These are phyloP conservation scores for Hortaea werneckii DNA, from an alignment of 2,329 filamentous ascomycete species.

Conservation along the genomic window DNA sequence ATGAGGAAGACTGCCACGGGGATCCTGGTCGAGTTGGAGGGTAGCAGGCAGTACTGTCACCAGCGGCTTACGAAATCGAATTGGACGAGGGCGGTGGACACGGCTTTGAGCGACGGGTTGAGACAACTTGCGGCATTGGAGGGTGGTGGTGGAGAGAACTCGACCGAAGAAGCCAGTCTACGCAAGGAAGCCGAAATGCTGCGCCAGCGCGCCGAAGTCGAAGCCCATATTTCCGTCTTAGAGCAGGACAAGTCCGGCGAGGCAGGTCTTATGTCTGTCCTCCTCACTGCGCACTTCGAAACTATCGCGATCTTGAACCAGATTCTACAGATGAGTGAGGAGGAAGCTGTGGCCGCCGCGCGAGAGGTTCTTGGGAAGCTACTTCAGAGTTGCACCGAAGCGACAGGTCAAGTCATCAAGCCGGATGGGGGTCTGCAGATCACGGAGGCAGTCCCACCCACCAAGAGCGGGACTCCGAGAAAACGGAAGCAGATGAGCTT, in stretches of 20 bases:
- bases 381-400: conserved; percentile 62
- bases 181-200: conserved; percentile 76
- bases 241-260: conserved; percentile 80
- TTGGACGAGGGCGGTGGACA: conserved; percentile 83
- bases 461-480: conserved; percentile 66
- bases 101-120: conserved; percentile 75
- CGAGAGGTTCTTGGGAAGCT: conserved; percentile 68
- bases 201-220: conserved; percentile 71
- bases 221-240: conserved; percentile 64
- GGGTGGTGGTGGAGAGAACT: conserved; percentile 41
- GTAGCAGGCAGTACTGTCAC: conserved; percentile 82
- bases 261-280: conserved; percentile 64
- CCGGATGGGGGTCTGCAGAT: conserved; percentile 63
- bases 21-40: conserved; percentile 79
- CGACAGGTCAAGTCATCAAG: conserved; percentile 76
- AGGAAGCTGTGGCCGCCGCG: conserved; percentile 71
- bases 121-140: conserved; percentile 67
- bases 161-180: conserved; percentile 53
- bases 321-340: conserved; percentile 71
- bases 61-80: conserved; percentile 68
- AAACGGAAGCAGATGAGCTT: conserved; percentile 46
- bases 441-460: conserved; percentile 58
- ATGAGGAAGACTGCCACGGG: conserved; percentile 85
- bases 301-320: conserved; percentile 74
- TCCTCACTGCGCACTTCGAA: conserved; percentile 86